These are phyloP conservation scores for Prunus salicina DNA, from an alignment of 306 rosid genomes.

Conservation along the genomic window DNA sequence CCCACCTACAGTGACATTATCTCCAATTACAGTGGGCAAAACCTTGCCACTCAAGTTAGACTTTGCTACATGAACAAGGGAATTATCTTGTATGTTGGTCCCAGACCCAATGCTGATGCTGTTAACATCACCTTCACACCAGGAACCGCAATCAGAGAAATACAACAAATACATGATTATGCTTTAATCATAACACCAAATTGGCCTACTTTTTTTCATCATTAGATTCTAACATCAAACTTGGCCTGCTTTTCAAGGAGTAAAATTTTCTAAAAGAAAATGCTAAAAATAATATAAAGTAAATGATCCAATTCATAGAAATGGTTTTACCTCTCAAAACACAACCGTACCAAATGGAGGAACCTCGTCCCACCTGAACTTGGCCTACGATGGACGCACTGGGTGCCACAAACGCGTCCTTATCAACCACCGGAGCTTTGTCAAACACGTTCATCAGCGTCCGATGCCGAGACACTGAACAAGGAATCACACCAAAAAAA, in stretches of 20 bases:
- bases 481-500: not conserved
- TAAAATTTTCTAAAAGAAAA: not conserved
- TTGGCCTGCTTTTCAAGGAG: not conserved
- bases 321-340: conserved; percentile 77
- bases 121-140: conserved; percentile 76
- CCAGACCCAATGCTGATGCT: conserved; percentile 84
- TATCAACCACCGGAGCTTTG: conserved; percentile 70
- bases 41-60: conserved; percentile 89
- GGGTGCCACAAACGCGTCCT: conserved; percentile 88
- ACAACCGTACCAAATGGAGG: conserved; percentile 96
- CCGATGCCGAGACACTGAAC: conserved; percentile 84
- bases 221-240: not conserved
- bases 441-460: conserved; percentile 82
- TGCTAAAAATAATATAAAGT: not conserved
- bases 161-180: not conserved
- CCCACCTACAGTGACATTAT: conserved; percentile 95
- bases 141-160: conserved; percentile 18
- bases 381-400: conserved; percentile 82
- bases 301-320: not conserved
- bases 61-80: conserved; percentile 90
- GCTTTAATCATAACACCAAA: not conserved
- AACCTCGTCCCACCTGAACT: conserved; percentile 65
- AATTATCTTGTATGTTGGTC: conserved; percentile 93
- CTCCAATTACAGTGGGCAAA: conserved; percentile 80
- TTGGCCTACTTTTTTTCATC: not conserved